phyloP scores from a whole-genome alignment of 345 rosid genomes.

The Eucalyptus marginata region DNA sequence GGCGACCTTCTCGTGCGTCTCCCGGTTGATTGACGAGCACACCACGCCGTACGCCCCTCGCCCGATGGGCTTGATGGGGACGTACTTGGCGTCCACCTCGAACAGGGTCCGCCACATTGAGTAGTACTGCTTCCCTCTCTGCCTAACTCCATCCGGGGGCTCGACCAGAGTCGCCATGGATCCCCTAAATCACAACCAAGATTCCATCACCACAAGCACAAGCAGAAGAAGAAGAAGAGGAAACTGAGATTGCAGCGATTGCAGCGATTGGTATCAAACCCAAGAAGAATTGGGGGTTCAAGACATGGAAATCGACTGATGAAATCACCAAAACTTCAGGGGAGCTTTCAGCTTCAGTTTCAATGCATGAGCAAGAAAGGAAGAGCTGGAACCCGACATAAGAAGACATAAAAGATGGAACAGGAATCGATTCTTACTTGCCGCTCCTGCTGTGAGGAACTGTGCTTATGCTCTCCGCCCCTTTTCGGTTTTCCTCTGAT shows the following conservation, averaged over 20 bases:
- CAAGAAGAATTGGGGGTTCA: background rate
- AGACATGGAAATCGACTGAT: background rate
- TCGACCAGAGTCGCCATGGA: constrained; percentile 76
- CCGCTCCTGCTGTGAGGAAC: background rate
- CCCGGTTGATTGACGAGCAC: constrained; percentile 68
- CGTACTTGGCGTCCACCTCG: constrained; percentile 76
- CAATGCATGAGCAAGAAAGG: background rate
- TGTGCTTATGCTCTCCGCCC: background rate
- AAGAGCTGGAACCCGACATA: background rate
- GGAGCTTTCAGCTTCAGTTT: background rate
- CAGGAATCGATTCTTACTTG: background rate
- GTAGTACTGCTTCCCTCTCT: constrained; percentile 68
- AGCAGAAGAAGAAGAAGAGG: no score
- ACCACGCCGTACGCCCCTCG: constrained; percentile 85
- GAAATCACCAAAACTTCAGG: background rate
- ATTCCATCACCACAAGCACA: background rate
- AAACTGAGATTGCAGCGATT: background rate
- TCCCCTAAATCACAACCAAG: background rate
- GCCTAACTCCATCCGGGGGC: constrained; percentile 64
- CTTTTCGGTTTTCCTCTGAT: background rate
- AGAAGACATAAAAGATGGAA: background rate
- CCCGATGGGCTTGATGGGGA: constrained; percentile 84
- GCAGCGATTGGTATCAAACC: background rate
- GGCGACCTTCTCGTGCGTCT: constrained; percentile 74
- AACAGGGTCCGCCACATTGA: constrained; percentile 79